Conservation (phyloP, 78 protist genomes). For the Dictyostelium capitatum region DNA sequence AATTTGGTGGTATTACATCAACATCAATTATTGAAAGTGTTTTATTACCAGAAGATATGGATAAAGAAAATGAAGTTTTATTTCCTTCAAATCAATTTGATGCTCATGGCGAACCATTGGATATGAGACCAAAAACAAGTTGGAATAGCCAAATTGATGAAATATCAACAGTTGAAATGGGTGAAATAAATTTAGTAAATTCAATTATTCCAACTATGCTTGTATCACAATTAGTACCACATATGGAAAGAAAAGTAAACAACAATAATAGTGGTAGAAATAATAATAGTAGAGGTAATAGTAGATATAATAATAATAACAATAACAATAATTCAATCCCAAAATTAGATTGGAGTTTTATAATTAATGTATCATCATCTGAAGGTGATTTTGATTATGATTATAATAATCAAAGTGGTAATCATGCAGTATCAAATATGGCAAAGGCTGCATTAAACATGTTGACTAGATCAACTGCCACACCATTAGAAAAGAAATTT, state of each 20-base stretch:
- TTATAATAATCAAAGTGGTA: constrained; percentile 71
- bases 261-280: not conserved
- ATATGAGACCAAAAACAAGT: constrained; percentile 66
- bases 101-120: constrained; percentile 86
- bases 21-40: not conserved
- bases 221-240: constrained; percentile 32
- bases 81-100: constrained; percentile 33
- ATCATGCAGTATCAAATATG: constrained; percentile 98
- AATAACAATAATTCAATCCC: not conserved
- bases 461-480: constrained; percentile 93
- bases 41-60: constrained; percentile 6
- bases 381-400: constrained; percentile 89
- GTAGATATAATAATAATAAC: not conserved
- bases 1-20: not conserved
- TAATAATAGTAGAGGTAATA: not conserved
- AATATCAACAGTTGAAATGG: constrained; percentile 81
- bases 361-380: constrained; percentile 96
- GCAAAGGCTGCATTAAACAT: constrained; percentile 96
- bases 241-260: constrained; percentile 44
- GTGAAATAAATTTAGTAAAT: constrained; percentile 80
- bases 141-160: constrained; percentile 79
- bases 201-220: constrained; percentile 86
- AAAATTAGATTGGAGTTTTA: constrained; percentile 50
- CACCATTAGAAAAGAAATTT: constrained; percentile 50
- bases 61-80: not conserved